phyloP scores from a whole-genome alignment of 306 rosid species.

The Albizia julibrissin region DNA sequence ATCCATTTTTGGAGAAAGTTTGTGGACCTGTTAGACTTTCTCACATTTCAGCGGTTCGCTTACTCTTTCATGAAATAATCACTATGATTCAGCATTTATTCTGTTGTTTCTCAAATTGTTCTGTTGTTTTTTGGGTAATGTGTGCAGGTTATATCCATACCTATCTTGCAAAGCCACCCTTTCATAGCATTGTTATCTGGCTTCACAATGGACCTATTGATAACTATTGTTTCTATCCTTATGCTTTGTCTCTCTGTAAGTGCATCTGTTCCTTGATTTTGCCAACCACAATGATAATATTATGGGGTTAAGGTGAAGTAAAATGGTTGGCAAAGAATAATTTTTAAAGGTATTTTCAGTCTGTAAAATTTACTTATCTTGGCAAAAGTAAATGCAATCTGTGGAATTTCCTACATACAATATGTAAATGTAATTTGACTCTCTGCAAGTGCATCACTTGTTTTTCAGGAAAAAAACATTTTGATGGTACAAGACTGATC shows the following conservation, averaged over 20 bases:
- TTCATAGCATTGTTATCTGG: slow-evolving; percentile 57
- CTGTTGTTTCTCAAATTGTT: background rate
- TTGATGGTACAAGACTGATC: background rate
- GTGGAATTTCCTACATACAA: background rate
- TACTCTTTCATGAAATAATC: slow-evolving; percentile 9
- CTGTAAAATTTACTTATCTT: background rate
- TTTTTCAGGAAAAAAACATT: background rate
- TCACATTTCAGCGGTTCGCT: slow-evolving; percentile 58
- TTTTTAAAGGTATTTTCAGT: background rate
- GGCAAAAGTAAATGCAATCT: background rate
- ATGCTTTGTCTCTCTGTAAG: slow-evolving; percentile 62
- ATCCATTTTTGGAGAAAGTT: slow-evolving; percentile 52
- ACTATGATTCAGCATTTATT: background rate
- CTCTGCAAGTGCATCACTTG: background rate
- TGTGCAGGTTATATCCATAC: slow-evolving; percentile 64
- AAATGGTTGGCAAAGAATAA: background rate
- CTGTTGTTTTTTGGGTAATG: background rate
- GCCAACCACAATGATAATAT: background rate
- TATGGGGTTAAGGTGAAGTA: background rate
- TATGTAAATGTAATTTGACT: background rate
- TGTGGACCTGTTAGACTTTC: slow-evolving; percentile 52
- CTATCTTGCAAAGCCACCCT: slow-evolving; percentile 65
- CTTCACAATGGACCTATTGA: slow-evolving; percentile 32
- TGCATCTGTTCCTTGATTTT: slow-evolving; percentile 20
- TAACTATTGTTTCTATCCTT: slow-evolving; percentile 51